phyloP scores from a whole-genome alignment of 73 alveolate species.

The Strombidium stylifer region DNA sequence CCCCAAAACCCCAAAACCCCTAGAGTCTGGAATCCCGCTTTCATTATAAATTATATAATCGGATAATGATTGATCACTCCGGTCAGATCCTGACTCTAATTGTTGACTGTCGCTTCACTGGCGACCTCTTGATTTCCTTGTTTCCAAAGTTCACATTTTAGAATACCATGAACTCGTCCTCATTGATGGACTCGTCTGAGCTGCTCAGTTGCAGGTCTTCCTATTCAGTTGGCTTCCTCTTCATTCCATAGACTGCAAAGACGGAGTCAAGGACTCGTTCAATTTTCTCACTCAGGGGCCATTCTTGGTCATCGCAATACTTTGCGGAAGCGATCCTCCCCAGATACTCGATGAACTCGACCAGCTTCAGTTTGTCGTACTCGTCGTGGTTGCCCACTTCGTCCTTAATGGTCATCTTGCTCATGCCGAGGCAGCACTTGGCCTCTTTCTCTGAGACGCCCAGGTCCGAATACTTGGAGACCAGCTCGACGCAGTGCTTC shows the following conservation, averaged over 20 bases:
- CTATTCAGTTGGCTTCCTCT: too few species aligned
- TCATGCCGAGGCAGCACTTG: slow-evolving; percentile 27
- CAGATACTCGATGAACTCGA: slow-evolving; percentile 51
- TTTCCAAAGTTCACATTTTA: too few species aligned
- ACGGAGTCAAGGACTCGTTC: slow-evolving; percentile 10
- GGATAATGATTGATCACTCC: too few species aligned
- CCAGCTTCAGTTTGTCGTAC: slow-evolving; percentile 44
- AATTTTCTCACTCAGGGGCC: slow-evolving; percentile 1
- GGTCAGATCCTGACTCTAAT: too few species aligned
- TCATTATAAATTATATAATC: too few species aligned
- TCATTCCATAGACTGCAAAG: background rate
- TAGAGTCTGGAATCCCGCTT: too few species aligned
- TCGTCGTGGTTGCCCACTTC: slow-evolving; percentile 19
- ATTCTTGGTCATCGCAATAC: background rate
- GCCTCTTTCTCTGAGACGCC: slow-evolving; percentile 19
- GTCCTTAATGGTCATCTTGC: slow-evolving; percentile 51
- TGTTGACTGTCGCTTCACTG: too few species aligned
- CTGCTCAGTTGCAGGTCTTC: too few species aligned
- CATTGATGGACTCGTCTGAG: too few species aligned
- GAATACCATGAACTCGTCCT: too few species aligned
- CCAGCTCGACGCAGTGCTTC: slow-evolving; percentile 5
- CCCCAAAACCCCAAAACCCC: too few species aligned
- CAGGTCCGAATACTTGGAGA: slow-evolving; percentile 7
- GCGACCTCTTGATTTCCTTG: too few species aligned
- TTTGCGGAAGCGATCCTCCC: slow-evolving; percentile 40